Conservation (phyloP, 306 rosid genomes). For the Begonia fuchsioides region DNA sequence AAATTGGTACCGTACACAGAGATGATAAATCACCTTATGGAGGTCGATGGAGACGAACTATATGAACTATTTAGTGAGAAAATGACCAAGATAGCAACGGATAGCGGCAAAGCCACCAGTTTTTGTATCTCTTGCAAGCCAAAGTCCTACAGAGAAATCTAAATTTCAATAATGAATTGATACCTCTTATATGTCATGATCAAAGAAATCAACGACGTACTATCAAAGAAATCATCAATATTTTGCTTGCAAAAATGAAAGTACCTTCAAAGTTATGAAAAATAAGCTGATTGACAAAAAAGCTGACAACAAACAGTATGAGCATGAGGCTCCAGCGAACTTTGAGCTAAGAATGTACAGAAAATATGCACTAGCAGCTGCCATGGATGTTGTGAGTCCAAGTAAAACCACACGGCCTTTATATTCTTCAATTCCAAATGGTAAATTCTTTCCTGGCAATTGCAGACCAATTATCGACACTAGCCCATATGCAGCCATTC, state of each 20-base stretch:
- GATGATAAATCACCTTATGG: too few relatives aligned
- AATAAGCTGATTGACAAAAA: slow-evolving; percentile 61
- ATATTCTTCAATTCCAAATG: slow-evolving; percentile 39
- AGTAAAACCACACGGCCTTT: slow-evolving; percentile 41
- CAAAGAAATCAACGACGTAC: too few relatives aligned
- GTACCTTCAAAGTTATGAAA: slow-evolving; percentile 31
- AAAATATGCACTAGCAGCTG: slow-evolving; percentile 72
- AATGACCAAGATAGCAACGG: slow-evolving; percentile 55
- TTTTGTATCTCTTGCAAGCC: slow-evolving; percentile 43
- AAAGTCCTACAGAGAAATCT: slow-evolving; percentile 29
- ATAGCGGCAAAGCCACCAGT: slow-evolving; percentile 38
- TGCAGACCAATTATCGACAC: slow-evolving; percentile 21
- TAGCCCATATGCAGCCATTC: slow-evolving; percentile 5
- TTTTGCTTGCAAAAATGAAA: too few relatives aligned
- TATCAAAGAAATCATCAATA: too few relatives aligned
- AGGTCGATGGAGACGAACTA: neutral
- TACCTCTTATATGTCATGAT: too few relatives aligned
- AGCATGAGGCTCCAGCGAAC: slow-evolving; percentile 49
- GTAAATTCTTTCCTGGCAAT: slow-evolving; percentile 29
- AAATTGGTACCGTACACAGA: too few relatives aligned
- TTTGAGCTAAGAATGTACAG: slow-evolving; percentile 53
- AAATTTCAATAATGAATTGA: slow-evolving; percentile 8
- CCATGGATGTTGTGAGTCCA: slow-evolving; percentile 68
- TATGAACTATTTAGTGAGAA: slow-evolving; percentile 55
- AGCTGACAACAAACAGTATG: slow-evolving; percentile 63